A percentile compares a stretch with the other conserved stretches of the same genome.
Conservation (phyloP, 208 protist species). For the Crithidia mellificae region DNA sequence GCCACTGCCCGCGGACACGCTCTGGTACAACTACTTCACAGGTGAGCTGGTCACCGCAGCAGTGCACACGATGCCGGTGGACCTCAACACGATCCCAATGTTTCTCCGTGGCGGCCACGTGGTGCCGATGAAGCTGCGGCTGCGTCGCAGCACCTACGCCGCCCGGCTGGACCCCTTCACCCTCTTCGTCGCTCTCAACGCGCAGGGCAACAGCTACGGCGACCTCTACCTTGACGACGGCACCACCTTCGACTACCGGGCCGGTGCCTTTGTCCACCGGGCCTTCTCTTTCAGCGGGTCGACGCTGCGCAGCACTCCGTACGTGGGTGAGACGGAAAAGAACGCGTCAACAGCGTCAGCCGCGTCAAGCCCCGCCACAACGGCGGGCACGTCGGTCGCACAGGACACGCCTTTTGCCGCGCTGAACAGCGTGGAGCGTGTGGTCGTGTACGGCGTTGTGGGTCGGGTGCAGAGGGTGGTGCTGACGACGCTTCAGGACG, state of each 20-base stretch:
- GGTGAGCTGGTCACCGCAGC: slow-evolving; percentile 33
- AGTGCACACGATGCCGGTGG: slow-evolving; percentile 39
- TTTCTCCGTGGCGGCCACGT: slow-evolving; percentile 94
- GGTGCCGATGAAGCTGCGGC: slow-evolving; percentile 89
- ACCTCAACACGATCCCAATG: slow-evolving; percentile 90
- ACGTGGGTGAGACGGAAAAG: no score
- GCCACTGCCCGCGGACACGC: slow-evolving; percentile 66
- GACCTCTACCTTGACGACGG: slow-evolving; percentile 84
- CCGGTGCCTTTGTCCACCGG: slow-evolving; percentile 55
- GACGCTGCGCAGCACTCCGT: slow-evolving; percentile 34
- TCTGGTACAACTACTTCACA: slow-evolving; percentile 79
- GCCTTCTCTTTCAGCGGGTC: slow-evolving; percentile 51
- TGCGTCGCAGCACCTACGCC: slow-evolving; percentile 79
- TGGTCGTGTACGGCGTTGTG: slow-evolving; percentile 66
- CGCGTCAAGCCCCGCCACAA: no score
- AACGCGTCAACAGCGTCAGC: background rate
- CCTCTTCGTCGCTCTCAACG: slow-evolving; percentile 88
- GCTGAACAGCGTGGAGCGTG: slow-evolving; percentile 61
- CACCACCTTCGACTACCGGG: slow-evolving; percentile 63
- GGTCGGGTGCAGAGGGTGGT: slow-evolving; percentile 31
- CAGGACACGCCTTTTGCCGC: slow-evolving; percentile 14
- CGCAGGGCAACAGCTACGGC: slow-evolving; percentile 58
- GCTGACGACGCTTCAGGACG: slow-evolving; percentile 1
- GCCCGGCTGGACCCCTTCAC: slow-evolving; percentile 94
- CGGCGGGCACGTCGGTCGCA: no score